phyloP scores from a whole-genome alignment of 1,284 basidiomycete species.

The Xerocomus cyaneibrunnescens region DNA sequence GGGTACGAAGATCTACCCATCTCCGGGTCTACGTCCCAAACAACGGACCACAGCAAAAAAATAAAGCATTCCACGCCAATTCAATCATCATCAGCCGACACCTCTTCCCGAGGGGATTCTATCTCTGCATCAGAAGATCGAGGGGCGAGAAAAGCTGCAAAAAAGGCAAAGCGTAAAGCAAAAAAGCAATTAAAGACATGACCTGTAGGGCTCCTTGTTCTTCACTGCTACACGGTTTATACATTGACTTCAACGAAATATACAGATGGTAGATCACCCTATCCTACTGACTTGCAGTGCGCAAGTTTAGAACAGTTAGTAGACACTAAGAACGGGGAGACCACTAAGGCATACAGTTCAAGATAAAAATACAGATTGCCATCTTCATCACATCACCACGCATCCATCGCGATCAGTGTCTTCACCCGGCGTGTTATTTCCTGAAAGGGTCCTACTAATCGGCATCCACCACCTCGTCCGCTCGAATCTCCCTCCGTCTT shows the following conservation, averaged over 20 bases:
- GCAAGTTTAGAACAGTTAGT: slow-evolving; percentile 21
- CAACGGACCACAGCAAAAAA: slow-evolving; percentile 8
- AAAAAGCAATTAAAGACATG: slow-evolving; percentile 14
- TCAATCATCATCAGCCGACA: neutral
- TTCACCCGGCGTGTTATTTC: slow-evolving; percentile 29
- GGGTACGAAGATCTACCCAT: slow-evolving; percentile 32
- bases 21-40: slow-evolving; percentile 1
- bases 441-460: slow-evolving; percentile 21
- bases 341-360: slow-evolving; percentile 25
- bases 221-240: slow-evolving; percentile 10
- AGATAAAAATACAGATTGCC: slow-evolving; percentile 24
- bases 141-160: slow-evolving; percentile 18
- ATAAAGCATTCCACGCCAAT: slow-evolving; percentile 8
- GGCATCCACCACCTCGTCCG: slow-evolving; percentile 30
- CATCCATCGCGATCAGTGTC: slow-evolving; percentile 44
- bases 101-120: slow-evolving; percentile 13
- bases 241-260: slow-evolving; percentile 18
- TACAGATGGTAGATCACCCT: slow-evolving; percentile 14
- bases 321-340: slow-evolving; percentile 8
- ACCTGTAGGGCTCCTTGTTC: slow-evolving; percentile 16
- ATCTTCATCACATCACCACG: slow-evolving; percentile 42
- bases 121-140: slow-evolving; percentile 12
- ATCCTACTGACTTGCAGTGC: slow-evolving; percentile 11
- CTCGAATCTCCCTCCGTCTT: slow-evolving; percentile 18
- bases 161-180: slow-evolving; percentile 25